phyloP scores from a whole-genome alignment of 2,329 filamentous ascomycete species.

The Fusarium floridanum region DNA sequence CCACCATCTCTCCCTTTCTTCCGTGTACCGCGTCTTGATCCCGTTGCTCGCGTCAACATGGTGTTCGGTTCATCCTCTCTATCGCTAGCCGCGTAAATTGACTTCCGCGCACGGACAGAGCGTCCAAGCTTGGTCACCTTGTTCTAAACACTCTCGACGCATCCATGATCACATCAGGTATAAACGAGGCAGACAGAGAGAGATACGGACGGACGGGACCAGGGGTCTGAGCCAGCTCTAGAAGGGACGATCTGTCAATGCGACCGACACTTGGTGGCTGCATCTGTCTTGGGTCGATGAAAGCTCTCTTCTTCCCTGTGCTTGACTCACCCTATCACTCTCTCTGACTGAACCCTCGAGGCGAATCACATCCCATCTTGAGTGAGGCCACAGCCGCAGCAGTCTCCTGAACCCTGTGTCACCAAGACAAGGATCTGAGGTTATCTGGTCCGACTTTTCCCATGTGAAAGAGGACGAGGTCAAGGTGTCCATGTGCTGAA shows the following conservation, averaged over 20 bases:
- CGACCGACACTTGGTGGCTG: background rate
- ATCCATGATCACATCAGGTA: conserved; percentile 10
- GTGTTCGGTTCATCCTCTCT: conserved; percentile 5
- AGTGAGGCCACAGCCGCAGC: background rate
- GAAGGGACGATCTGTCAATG: background rate
- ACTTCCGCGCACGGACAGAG: conserved; percentile 41
- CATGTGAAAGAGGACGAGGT: conserved; percentile 21
- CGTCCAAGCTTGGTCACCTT: conserved; percentile 13
- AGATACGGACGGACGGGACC: background rate
- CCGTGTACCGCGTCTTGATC: background rate
- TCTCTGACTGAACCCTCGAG: background rate
- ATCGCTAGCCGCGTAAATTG: conserved; percentile 33
- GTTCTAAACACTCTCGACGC: conserved; percentile 5
- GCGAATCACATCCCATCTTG: background rate
- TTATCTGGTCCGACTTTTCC: conserved; percentile 16
- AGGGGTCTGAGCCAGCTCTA: background rate
- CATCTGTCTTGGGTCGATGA: background rate
- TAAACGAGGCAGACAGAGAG: background rate
- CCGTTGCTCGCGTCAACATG: conserved; percentile 12
- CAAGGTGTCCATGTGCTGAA: conserved; percentile 8
- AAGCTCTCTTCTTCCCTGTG: background rate
- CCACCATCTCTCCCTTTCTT: background rate
- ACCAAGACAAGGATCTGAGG: conserved; percentile 36
- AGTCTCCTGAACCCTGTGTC: conserved; percentile 7
- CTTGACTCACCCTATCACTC: background rate